Evolutionary conservation across 257 asterid species (phyloP).

Genomic region (Pogostemon cablin): DNA sequence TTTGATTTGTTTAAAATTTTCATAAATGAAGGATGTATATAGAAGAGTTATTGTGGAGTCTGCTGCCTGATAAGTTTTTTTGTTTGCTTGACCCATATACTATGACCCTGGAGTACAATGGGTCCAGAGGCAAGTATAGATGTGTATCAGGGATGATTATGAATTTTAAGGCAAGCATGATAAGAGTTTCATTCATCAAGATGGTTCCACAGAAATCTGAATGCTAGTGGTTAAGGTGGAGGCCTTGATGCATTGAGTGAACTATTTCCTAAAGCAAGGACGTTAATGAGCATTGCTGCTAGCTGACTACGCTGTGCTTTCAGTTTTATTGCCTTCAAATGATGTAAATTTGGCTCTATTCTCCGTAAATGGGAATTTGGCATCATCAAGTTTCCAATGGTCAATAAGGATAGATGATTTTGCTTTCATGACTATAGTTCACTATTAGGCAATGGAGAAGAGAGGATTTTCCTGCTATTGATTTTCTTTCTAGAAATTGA

Average conservation of each 20-base stretch:
- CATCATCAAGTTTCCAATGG: background rate
- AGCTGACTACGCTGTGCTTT: too few species aligned
- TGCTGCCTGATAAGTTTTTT: background rate
- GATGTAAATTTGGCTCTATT: constrained; percentile 2
- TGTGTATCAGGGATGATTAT: background rate
- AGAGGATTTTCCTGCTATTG: background rate
- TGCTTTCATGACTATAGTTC: constrained; percentile 4
- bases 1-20: background rate
- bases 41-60: background rate
- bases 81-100: background rate
- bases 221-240: background rate
- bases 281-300: background rate
- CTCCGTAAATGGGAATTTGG: background rate
- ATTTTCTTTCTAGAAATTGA: background rate
- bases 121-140: background rate
- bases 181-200: background rate
- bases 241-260: background rate
- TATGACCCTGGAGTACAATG: background rate
- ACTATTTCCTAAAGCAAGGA: background rate
- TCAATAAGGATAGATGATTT: background rate
- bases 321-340: background rate
- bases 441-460: background rate
- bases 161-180: background rate
- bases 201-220: background rate
- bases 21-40: background rate